Percentiles rank a stretch among this genome's conserved stretches.
These are phyloP conservation scores for Gypsophila paniculata DNA, from an alignment of 179 eudicot genomes.

Conservation along the genomic window DNA sequence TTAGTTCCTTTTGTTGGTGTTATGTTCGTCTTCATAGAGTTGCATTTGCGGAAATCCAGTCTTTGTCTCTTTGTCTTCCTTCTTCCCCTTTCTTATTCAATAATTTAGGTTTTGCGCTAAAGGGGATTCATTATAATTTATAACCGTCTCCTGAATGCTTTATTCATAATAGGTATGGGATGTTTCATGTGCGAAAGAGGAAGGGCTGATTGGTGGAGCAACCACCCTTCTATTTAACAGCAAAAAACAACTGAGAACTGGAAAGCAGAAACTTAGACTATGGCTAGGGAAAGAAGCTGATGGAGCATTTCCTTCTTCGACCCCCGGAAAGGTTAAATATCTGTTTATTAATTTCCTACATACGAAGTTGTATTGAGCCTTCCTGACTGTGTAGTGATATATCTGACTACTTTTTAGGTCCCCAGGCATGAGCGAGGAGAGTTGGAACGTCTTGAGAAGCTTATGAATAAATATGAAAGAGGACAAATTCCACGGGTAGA, in stretches of 20 bases:
- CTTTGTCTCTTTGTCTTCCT: not conserved
- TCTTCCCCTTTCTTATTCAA: not conserved
- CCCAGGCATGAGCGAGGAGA: slow-evolving; percentile 97
- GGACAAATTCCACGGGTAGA: slow-evolving; percentile 92
- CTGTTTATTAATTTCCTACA: not conserved
- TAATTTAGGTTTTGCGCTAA: not conserved
- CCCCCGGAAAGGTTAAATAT: slow-evolving; percentile 81
- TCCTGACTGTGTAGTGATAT: slow-evolving; percentile 9
- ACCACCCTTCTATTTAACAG: slow-evolving; percentile 82
- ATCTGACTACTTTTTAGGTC: slow-evolving; percentile 44
- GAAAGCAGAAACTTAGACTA: slow-evolving; percentile 91
- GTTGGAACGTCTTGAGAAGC: slow-evolving; percentile 93
- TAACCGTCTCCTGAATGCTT: slow-evolving; percentile 5
- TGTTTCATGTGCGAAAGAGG: slow-evolving; percentile 81
- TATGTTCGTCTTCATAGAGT: not conserved
- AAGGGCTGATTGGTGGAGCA: slow-evolving; percentile 91
- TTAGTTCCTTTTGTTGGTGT: not conserved
- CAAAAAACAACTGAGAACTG: slow-evolving; percentile 94
- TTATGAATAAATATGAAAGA: slow-evolving; percentile 93
- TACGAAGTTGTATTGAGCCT: slow-evolving; percentile 3
- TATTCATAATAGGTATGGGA: slow-evolving; percentile 68
- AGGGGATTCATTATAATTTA: not conserved
- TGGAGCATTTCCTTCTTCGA: slow-evolving; percentile 68
- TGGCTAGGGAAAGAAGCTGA: slow-evolving; percentile 90
- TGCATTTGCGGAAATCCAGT: not conserved